A percentile compares a stretch with the other conserved stretches of the same genome.
Conservation (phyloP, 108 stramenopile species). For the Nannochloropsis granulata region DNA sequence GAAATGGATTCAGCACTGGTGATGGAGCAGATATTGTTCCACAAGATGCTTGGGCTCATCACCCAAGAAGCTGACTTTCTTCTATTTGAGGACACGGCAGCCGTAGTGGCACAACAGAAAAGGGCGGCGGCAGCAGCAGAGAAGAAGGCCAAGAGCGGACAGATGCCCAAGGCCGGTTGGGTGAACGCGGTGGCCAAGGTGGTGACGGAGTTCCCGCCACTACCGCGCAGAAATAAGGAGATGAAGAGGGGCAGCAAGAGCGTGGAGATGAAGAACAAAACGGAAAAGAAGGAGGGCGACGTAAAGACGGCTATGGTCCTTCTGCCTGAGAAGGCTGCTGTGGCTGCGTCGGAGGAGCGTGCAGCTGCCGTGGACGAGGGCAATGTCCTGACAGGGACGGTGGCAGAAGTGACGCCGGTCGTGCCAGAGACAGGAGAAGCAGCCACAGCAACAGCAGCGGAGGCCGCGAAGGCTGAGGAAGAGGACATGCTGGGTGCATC, state of each 20-base stretch:
- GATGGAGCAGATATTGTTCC: background rate
- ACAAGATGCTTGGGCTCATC: background rate
- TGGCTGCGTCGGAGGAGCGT: background rate
- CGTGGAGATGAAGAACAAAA: background rate
- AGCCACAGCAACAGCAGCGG: background rate
- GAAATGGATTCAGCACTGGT: background rate
- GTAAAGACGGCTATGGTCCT: background rate
- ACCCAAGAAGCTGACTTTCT: background rate
- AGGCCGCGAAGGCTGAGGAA: background rate
- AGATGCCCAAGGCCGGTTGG: background rate
- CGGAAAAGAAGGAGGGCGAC: background rate
- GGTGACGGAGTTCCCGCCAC: background rate
- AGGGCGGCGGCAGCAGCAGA: background rate
- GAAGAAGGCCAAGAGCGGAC: background rate
- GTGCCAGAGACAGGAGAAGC: background rate
- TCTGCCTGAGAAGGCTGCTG: background rate
- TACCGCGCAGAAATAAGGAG: background rate
- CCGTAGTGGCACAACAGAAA: background rate
- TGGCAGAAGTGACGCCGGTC: background rate
- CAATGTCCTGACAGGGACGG: too few relatives aligned
- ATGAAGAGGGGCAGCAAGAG: background rate
- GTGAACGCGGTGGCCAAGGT: background rate
- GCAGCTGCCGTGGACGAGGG: too few relatives aligned
- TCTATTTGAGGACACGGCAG: background rate
- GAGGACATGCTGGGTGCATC: background rate